Evolutionary conservation across 1,139 yeast species (phyloP), one percentile per base, ranked within the genome.

Genomic region (Yamadazyma dushanensis): DNA sequence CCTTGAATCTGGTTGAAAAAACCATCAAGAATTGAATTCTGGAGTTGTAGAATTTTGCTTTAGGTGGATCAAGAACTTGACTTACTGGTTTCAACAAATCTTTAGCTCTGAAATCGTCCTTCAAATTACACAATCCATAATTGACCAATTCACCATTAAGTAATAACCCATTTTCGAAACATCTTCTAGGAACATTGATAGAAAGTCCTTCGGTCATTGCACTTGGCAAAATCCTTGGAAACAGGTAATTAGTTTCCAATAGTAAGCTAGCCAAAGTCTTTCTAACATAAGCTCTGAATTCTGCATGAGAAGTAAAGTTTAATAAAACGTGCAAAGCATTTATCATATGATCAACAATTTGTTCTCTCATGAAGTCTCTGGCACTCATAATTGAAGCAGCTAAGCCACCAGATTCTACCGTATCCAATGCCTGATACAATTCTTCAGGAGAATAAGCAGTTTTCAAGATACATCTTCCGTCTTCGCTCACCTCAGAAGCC

Each of bases 1-100:
- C 76, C 59, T 79, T 65, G 29, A 74, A 61, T 44, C 94, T 64
- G 18, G 75, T 65, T 43, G 83, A 85, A 43, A 81, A 74, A 36
- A 66, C 66, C 28, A 80, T 51, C 16, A 82, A 53, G 42, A 58
- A 70, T 50, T 80, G 84, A 13, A 80, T 47, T 39, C 82, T 62
- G 8, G 83, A 69, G 20, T 67, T 59, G 20, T 39, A 36, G 21
- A 50, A 39, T 3, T 34, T 30, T 16, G 44, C 46, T 14, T n/a
- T n/a, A 1, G 38, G 29, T 7, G 44, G 40, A 11, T 40, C 43
- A 13, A 52, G 37, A 1, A 52, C 40, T 16, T 43, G 41, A 34
- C 43, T 45, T 1, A 41, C 36, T 1, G 55, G 46, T 16, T 43
- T 47, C 15, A 29, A 38, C 20, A 55, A 42, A 26, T 49, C 50